Evolutionary conservation across 2,329 filamentous ascomycete genomes (phyloP).

Genomic region (Calcarisporium arbuscula): DNA sequence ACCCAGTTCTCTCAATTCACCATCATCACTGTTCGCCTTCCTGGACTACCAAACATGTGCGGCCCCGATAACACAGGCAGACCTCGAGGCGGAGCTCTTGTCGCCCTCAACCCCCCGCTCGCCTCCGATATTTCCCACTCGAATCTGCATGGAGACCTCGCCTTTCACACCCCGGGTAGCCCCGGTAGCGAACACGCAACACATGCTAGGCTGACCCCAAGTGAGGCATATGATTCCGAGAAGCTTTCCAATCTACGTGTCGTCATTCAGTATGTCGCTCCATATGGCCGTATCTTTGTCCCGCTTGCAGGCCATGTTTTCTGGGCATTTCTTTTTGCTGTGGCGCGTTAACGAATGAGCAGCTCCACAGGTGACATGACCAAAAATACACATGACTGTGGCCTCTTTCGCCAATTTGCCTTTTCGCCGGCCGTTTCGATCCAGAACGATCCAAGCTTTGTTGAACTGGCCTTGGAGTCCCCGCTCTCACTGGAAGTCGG

Average conservation of each 20-base stretch:
- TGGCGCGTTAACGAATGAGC: no score
- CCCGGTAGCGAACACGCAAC: slow-evolving; percentile 32
- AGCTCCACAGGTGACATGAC: slow-evolving; percentile 39
- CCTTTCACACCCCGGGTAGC: slow-evolving; percentile 36
- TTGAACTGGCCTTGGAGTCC: slow-evolving; percentile 28
- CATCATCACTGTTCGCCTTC: no score
- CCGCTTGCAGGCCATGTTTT: no score
- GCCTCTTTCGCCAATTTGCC: slow-evolving; percentile 32
- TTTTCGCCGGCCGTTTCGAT: slow-evolving; percentile 16
- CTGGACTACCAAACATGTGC: slow-evolving; percentile 33
- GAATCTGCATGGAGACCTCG: slow-evolving; percentile 28
- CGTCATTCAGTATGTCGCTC: slow-evolving; percentile 42
- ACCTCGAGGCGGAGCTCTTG: slow-evolving; percentile 40
- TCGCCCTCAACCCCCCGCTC: slow-evolving; percentile 29
- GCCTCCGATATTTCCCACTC: slow-evolving; percentile 1
- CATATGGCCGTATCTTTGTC: no score
- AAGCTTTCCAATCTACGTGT: slow-evolving; percentile 24
- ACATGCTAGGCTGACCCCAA: slow-evolving; percentile 34
- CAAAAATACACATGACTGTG: slow-evolving; percentile 31
- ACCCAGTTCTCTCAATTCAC: not conserved
- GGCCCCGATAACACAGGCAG: slow-evolving; percentile 33
- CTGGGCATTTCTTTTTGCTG: no score
- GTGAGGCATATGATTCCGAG: slow-evolving; percentile 11
- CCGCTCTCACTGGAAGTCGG: slow-evolving; percentile 40
- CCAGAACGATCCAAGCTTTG: slow-evolving; percentile 10